These are phyloP conservation scores for Trichoderma polysporum DNA, from an alignment of 2,329 filamentous ascomycete genomes.

Conservation along the genomic window DNA sequence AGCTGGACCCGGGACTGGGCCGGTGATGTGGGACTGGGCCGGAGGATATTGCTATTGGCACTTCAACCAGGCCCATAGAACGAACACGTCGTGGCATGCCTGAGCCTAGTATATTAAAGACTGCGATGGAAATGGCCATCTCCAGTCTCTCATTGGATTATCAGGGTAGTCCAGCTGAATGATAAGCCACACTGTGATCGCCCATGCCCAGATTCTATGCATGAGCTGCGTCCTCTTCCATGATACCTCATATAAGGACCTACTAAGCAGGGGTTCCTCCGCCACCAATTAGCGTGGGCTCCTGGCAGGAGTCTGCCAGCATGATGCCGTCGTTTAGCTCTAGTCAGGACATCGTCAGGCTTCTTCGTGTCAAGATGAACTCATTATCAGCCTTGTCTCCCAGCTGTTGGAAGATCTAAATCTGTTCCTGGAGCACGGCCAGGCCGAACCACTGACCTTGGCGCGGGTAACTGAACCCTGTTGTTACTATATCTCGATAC, in stretches of 20 bases:
- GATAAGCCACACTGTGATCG: background rate
- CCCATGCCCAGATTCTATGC: background rate
- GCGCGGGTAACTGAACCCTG: background rate
- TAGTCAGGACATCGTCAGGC: background rate
- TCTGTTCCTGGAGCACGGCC: conserved; percentile 5
- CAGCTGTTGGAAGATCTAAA: background rate
- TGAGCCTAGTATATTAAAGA: background rate
- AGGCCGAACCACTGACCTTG: background rate
- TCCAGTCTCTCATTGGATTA: background rate
- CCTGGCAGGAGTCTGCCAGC: background rate
- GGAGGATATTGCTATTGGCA: conserved; percentile 1
- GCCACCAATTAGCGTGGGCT: background rate
- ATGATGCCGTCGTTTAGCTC: background rate
- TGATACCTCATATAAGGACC: background rate
- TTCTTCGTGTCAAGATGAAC: background rate
- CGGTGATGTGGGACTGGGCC: conserved; percentile 19
- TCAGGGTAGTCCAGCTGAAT: background rate
- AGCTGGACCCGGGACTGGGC: conserved; percentile 8
- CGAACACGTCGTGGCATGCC: background rate
- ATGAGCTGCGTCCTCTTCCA: background rate
- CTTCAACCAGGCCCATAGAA: background rate
- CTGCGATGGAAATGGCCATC: background rate
- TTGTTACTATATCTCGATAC: conserved; percentile 5
- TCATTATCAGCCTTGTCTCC: conserved; percentile 5
- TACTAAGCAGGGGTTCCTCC: too few relatives aligned